Percentiles rank a stretch among this genome's conserved stretches.
Evolutionary conservation across 164 flowering plant species (phyloP).

Genomic region (Stephania yunnanensis): DNA sequence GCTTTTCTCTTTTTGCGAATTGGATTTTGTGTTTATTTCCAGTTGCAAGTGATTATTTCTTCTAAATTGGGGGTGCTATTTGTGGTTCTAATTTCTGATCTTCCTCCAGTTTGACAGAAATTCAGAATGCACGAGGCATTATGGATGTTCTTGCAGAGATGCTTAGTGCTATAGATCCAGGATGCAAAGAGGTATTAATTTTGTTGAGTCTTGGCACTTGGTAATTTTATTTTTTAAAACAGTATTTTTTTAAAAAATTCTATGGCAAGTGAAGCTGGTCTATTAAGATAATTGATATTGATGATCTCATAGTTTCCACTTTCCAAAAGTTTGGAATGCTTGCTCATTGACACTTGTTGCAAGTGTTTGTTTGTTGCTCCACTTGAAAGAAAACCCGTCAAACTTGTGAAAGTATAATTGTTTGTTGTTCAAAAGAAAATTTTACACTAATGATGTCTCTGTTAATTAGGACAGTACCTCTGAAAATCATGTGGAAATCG

Average conservation of each 20-base stretch:
- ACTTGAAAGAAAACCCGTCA: not conserved
- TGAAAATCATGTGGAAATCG: not conserved
- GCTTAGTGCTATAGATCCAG: conserved; percentile 89
- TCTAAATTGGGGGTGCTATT: conserved; percentile 1
- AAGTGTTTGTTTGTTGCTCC: not conserved
- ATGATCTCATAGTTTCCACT: not conserved
- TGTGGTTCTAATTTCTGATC: not conserved
- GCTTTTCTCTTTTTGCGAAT: not conserved
- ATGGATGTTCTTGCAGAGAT: conserved; percentile 98
- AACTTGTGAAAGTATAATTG: not conserved
- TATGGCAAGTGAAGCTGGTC: not conserved
- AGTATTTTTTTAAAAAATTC: no score
- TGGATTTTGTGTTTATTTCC: not conserved
- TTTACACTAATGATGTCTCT: no score
- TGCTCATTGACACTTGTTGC: not conserved
- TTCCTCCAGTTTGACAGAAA: conserved; percentile 64
- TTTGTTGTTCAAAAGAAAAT: no score
- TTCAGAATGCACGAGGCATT: conserved; percentile 95
- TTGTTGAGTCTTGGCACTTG: not conserved
- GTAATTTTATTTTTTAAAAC: not conserved
- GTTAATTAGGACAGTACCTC: not conserved
- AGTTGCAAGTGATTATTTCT: not conserved
- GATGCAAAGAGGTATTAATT: conserved; percentile 32
- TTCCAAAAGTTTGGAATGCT: not conserved
- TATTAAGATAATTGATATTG: not conserved